Evolutionary conservation across 495 filamentous ascomycete species (phyloP), one percentile per base, ranked within the genome.

Genomic region (Aspergillus wentii): DNA sequence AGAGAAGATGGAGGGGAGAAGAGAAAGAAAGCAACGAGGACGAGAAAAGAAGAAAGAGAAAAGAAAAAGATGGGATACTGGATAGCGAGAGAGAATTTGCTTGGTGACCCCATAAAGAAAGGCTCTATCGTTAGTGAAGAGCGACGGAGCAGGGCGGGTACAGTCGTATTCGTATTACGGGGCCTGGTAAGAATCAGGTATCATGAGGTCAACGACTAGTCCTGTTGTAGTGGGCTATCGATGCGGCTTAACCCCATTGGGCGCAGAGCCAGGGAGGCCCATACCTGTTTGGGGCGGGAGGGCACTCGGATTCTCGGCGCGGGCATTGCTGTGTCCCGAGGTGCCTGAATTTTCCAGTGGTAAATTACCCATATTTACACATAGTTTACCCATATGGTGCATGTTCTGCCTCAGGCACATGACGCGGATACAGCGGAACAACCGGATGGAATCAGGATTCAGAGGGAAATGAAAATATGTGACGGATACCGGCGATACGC

Each of bases 351-450:
- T n/a, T n/a, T n/a, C n/a, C n/a, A n/a, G n/a, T n/a, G n/a, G n/a
- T n/a, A n/a, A n/a, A n/a, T n/a, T n/a, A n/a, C n/a, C n/a, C n/a
- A n/a, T n/a, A n/a, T n/a, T n/a, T n/a, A n/a, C n/a, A n/a, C n/a
- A n/a, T n/a, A n/a, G n/a, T n/a, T 46, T 40, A 39, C 28, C 26
- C 31, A 35, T 34, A 35, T 36, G 15, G 27, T 33, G 11, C 30
- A 28, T 44, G 35, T 17, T 7, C 13, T 5, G 17, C 30, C 30
- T 19, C 30, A 33, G 30, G 16, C 30, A 33, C 22, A 25, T 10
- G 10, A 25, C 6, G 52, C 62, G 57, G 57, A 60, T 48, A 54
- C 50, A 29, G 42, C 59, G 62, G 62, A 60, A 54, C 59, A 26
- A 34, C 32, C 29, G 15, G 23, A 22, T 16, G 21, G 27, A n/a